phyloP scores from a whole-genome alignment of 208 protist species.

The Giardia duodenalis region DNA sequence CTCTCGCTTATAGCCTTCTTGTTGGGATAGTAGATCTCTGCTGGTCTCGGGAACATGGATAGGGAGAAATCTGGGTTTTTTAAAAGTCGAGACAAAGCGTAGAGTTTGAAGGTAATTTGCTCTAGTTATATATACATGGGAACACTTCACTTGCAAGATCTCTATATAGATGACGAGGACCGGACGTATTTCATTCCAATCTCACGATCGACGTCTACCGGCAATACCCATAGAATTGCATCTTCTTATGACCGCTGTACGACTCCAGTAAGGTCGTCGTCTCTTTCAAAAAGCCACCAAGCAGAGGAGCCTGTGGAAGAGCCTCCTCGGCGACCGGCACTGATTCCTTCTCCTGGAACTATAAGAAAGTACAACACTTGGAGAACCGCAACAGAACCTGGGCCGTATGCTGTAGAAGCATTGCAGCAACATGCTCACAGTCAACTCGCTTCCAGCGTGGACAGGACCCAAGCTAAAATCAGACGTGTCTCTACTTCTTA shows the following conservation, averaged over 20 bases:
- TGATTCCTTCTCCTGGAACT: neutral
- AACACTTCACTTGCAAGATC: neutral
- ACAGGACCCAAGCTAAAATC: too few species aligned
- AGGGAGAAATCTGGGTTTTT: too few species aligned
- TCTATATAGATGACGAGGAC: neutral
- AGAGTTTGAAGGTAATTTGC: too few species aligned
- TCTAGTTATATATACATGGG: neutral
- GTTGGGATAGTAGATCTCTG: too few species aligned
- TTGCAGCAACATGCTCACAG: neutral
- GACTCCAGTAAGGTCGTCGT: neutral
- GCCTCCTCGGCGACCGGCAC: neutral
- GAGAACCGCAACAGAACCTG: neutral
- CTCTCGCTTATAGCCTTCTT: too few species aligned
- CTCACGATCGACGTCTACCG: neutral
- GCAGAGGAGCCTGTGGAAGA: neutral
- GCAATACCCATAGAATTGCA: neutral
- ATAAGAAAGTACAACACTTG: neutral
- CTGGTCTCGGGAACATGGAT: too few species aligned
- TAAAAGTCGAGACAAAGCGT: too few species aligned
- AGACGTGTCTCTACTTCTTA: too few species aligned
- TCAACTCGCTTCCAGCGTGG: too few species aligned
- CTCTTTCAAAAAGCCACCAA: neutral
- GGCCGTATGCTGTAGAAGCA: neutral
- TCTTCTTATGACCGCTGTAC: neutral
- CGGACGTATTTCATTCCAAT: neutral